These are phyloP conservation scores for Ceratocystiopsis sp. DNA, from an alignment of 2,329 filamentous ascomycete species.

Conservation along the genomic window DNA sequence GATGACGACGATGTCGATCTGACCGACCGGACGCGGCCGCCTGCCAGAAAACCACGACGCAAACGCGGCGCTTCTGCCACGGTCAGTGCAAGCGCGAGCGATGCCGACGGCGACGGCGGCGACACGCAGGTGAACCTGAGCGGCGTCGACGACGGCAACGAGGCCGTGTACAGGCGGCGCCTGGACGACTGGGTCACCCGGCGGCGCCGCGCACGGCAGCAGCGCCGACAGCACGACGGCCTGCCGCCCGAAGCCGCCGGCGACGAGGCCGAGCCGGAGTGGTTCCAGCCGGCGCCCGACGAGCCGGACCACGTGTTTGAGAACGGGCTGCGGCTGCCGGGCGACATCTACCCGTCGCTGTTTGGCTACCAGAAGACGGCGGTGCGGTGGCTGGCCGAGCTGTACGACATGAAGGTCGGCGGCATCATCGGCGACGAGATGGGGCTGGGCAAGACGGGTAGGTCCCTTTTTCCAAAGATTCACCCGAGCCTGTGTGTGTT, in stretches of 20 bases:
- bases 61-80: neutral
- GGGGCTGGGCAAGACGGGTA: slow-evolving; percentile 82
- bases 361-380: slow-evolving; percentile 97
- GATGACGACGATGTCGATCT: slow-evolving; percentile 5
- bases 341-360: slow-evolving; percentile 79
- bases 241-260: slow-evolving; percentile 23
- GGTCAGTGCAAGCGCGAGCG: neutral
- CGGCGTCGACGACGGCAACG: slow-evolving; percentile 74
- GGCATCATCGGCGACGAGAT: slow-evolving; percentile 97
- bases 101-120: slow-evolving; percentile 6
- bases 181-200: slow-evolving; percentile 56
- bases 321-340: slow-evolving; percentile 64
- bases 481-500: neutral
- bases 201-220: slow-evolving; percentile 23
- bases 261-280: slow-evolving; percentile 39
- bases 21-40: slow-evolving; percentile 14
- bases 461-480: neutral
- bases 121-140: slow-evolving; percentile 27
- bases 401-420: slow-evolving; percentile 77
- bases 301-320: slow-evolving; percentile 59
- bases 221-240: slow-evolving; percentile 17
- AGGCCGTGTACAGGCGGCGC: slow-evolving; percentile 59
- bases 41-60: slow-evolving; percentile 21
- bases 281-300: slow-evolving; percentile 74
- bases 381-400: slow-evolving; percentile 87